Conservation (phyloP, 2,329 filamentous ascomycete genomes). For the Colletotrichum sublineola region DNA sequence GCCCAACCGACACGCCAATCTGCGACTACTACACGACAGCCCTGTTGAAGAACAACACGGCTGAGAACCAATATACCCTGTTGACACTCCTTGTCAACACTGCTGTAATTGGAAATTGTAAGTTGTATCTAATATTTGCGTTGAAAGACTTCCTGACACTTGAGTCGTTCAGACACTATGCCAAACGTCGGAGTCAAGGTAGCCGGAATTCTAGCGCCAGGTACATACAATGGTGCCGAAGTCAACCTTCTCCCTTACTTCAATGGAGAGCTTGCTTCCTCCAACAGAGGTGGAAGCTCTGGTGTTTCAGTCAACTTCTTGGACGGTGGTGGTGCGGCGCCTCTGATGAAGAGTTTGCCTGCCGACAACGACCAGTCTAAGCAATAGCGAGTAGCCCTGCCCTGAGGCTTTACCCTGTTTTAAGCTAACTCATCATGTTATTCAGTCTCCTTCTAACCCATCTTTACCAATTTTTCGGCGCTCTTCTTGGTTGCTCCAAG, state of each 20-base stretch:
- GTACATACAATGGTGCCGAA: slow-evolving; percentile 61
- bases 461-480: slow-evolving; percentile 72
- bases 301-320: slow-evolving; percentile 70
- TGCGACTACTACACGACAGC: slow-evolving; percentile 75
- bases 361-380: slow-evolving; percentile 63
- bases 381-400: slow-evolving; percentile 64
- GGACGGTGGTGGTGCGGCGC: slow-evolving; percentile 69
- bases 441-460: slow-evolving; percentile 69
- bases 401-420: not conserved
- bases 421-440: not conserved
- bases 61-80: slow-evolving; percentile 68
- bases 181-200: slow-evolving; percentile 67
- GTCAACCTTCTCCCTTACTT: slow-evolving; percentile 74
- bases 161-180: slow-evolving; percentile 57
- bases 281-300: slow-evolving; percentile 62
- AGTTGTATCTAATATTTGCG: slow-evolving; percentile 27
- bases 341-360: slow-evolving; percentile 68
- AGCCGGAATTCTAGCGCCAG: slow-evolving; percentile 68
- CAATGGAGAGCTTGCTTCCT: slow-evolving; percentile 65
- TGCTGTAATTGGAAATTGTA: slow-evolving; percentile 73
- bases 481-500: slow-evolving; percentile 67
- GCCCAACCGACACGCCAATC: slow-evolving; percentile 64
- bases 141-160: not conserved
- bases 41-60: slow-evolving; percentile 70
- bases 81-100: slow-evolving; percentile 72